Conservation (phyloP, 148 eudicot genomes). For the Vaccinium myrtillus region DNA sequence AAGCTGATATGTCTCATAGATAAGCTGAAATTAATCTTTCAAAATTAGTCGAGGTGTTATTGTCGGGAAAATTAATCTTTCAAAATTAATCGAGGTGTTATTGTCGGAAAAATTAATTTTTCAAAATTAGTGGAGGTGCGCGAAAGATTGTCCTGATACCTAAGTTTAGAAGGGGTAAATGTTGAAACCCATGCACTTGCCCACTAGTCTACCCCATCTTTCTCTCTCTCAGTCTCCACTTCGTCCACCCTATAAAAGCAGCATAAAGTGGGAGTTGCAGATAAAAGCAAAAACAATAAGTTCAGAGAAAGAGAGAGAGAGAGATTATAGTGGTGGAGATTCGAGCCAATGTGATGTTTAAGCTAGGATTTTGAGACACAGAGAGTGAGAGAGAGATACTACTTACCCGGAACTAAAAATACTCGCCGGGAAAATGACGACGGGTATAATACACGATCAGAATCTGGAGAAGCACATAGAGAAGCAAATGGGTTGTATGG, state of each 20-base stretch:
- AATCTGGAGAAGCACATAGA: slow-evolving; percentile 64
- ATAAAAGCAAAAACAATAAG: slow-evolving; percentile 32
- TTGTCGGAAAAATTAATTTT: too few relatives aligned
- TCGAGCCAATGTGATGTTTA: slow-evolving; percentile 22
- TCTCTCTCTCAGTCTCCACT: neutral
- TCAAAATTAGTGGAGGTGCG: too few relatives aligned
- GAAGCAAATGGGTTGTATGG: slow-evolving; percentile 88
- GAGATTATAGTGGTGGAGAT: slow-evolving; percentile 13
- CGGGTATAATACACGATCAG: slow-evolving; percentile 51
- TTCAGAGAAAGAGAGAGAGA: slow-evolving; percentile 21
- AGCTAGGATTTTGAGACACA: neutral
- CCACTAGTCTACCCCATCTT: neutral
- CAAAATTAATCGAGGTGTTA: too few relatives aligned
- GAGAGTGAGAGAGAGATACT: slow-evolving; percentile 12
- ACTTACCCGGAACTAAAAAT: neutral
- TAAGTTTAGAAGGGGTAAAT: neutral
- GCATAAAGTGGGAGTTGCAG: slow-evolving; percentile 67
- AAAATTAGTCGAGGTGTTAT: too few relatives aligned
- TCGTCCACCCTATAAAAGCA: slow-evolving; percentile 41
- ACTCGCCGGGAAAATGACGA: slow-evolving; percentile 39
- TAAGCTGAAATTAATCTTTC: too few relatives aligned
- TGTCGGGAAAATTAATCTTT: too few relatives aligned
- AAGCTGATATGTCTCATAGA: too few relatives aligned
- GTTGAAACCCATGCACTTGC: neutral
- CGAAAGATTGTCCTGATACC: too few relatives aligned